Base-by-base conservation (phyloP, 345 rosid genomes). In the Gossypium ekmanianum region DNA sequence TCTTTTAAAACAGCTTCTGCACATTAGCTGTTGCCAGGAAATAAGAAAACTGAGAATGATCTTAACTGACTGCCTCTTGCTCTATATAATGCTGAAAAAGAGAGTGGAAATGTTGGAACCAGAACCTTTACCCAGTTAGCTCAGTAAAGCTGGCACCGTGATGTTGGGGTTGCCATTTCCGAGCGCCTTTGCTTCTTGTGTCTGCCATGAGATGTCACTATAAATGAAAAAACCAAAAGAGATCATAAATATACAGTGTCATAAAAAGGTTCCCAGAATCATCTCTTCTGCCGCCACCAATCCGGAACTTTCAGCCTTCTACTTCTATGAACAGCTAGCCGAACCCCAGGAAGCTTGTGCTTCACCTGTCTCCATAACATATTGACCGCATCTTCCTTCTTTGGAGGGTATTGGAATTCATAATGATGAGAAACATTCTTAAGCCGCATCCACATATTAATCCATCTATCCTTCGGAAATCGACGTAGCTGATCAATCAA, bases 361-460 rank as follows among this genome's bases (percentile, higher is more conserved):
- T 87, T 92, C 39, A 94, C 87, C 77, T 92, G 90, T 74, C 93
- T 94, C 98, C 98, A 92, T 59, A 92, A 76, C 94, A 92, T 84
- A 78, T 89, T 81, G 27, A 87, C 87, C 0, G 97, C 97, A 50
- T 92, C 97, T 74, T 86, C 97, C 79, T 80, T 91, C 86, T 81
- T 75, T 1, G 97, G 88, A 10, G 98, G 98, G 73, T 85, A 85
- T 72, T 89, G 94, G 78, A 88, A 91, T 74, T 94, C 92, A 0
- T 79, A 94, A 81, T 92, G 93, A 84, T 71, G 90, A 20, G 97
- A 84, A 39, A 94, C 79, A 27, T 77, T 88, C 84, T 86, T 94
- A 50, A 94, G 88, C 29, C 52, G 68, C 74, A 29, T 76, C 97
- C 97, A 94, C 93, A 91, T 90, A 75, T 83, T 39, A n/a, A 85